Evolutionary conservation across 371 early-diverging fungal genomes (phyloP), one percentile per base, ranked within the genome.

Genomic region (Saksenaea oblongispora): DNA sequence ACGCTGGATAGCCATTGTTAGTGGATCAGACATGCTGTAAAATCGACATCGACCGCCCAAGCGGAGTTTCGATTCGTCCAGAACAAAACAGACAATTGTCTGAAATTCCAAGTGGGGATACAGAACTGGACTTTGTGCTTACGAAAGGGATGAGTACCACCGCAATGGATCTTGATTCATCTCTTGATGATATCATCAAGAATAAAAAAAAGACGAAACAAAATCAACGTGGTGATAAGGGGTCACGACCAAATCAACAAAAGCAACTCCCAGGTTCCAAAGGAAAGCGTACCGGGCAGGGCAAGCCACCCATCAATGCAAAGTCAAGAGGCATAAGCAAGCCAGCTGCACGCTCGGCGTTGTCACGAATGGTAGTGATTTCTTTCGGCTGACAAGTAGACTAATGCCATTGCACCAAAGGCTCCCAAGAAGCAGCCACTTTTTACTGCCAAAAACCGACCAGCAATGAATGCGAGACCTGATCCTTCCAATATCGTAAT

Each of bases 141-240:
- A 7, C 7, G 31, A 31, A 31, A 31, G 31, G 31, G 34, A 59
- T 59, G 34, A 22, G 51, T 22, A 47, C 8, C 37, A 34, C 47
- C 28, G 54, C 58, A 3, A 67, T 67, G 67, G 67, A 67, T 63
- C 60, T 67, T 34, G 69, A 69, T 31, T 27, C 42, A 22, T 64
- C 70, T 2, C 54, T 69, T 27, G 70, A 69, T 59, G 70, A 69
- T 36, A 62, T 69, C 18, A 64, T 69, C 54, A 65, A 64, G 61
- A 65, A 65, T 18, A 54, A 58, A 28, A 35, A 36, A 36, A 15
- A 56, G 18, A 42, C 34, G 24, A 22, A 56, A 10, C 61, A 68
- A 58, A 24, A 27, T 3, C 17, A 47, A 22, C 51, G 51, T 47
- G 24, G 11, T 22, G 22, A 47, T 47, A 47, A 47, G 22, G 51